These are phyloP conservation scores for Thraustotheca clavata DNA, from an alignment of 352 stramenopile genomes.

Conservation along the genomic window DNA sequence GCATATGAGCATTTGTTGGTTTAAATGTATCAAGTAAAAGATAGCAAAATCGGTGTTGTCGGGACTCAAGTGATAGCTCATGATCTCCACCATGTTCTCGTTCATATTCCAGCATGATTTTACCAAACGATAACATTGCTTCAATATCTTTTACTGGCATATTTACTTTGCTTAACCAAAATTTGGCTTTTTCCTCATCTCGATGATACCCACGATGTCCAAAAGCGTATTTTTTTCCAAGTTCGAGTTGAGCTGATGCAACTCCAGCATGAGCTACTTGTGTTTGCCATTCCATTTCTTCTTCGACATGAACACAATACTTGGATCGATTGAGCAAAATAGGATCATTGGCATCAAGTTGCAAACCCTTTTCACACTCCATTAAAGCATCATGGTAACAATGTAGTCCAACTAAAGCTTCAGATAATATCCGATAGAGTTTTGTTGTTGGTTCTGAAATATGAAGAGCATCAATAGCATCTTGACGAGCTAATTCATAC, in stretches of 20 bases:
- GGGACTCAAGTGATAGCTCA: background rate
- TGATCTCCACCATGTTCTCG: background rate
- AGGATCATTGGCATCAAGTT: constrained; percentile 24
- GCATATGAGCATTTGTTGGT: background rate
- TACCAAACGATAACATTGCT: background rate
- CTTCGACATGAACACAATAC: background rate
- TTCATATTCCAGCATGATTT: background rate
- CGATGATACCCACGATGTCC: background rate
- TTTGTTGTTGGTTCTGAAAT: constrained; percentile 27
- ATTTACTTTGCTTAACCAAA: background rate
- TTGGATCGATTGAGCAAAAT: constrained; percentile 23
- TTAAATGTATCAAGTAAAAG: background rate
- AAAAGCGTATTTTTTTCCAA: background rate
- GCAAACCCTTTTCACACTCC: constrained; percentile 31
- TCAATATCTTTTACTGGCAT: background rate
- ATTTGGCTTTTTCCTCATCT: background rate
- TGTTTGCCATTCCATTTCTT: constrained; percentile 5
- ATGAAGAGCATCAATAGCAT: constrained; percentile 32
- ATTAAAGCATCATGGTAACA: constrained; percentile 30
- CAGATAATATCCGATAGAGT: constrained; percentile 32
- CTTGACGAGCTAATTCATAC: constrained; percentile 28
- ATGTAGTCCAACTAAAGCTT: constrained; percentile 31
- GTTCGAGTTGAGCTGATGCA: background rate
- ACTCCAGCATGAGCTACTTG: background rate
- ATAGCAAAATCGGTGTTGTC: background rate